These are phyloP conservation scores for Lotus japonicus DNA, from an alignment of 306 rosid species.

Conservation along the genomic window DNA sequence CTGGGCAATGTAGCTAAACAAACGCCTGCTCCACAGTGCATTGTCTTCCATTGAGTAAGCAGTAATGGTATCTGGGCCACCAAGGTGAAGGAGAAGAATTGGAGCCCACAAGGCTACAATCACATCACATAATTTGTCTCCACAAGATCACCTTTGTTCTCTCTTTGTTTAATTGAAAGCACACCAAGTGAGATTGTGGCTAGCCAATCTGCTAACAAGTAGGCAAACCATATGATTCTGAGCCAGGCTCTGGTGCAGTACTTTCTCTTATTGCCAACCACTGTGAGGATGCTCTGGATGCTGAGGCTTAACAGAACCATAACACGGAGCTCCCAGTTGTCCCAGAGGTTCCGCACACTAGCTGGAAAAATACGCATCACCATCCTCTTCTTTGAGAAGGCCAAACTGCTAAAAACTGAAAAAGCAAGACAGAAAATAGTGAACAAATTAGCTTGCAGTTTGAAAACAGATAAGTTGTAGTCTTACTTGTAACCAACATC, in stretches of 20 bases:
- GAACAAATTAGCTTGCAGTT: background rate
- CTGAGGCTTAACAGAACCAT: conserved; percentile 25
- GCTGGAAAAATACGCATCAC: conserved; percentile 1
- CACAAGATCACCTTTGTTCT: background rate
- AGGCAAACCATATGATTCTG: conserved; percentile 24
- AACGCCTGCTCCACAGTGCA: conserved; percentile 29
- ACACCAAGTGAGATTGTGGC: conserved; percentile 25
- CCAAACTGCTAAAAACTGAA: conserved; percentile 5
- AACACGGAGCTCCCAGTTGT: conserved; percentile 17
- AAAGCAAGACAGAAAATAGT: background rate
- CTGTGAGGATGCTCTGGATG: conserved; percentile 17
- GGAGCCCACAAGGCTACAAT: conserved; percentile 33
- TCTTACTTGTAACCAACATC: background rate
- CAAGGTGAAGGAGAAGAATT: conserved; percentile 40
- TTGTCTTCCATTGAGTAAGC: conserved; percentile 44
- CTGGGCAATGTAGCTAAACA: background rate
- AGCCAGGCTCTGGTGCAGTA: background rate
- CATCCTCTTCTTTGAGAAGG: background rate
- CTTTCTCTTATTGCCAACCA: conserved; percentile 24
- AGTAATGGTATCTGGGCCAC: conserved; percentile 36
- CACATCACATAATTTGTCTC: background rate
- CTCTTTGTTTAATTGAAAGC: background rate
- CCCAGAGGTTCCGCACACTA: background rate
- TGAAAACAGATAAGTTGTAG: background rate
- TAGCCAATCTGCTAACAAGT: conserved; percentile 27